Conservation (phyloP, 176 grass and related monocot species). For the Panicum miliaceum region DNA sequence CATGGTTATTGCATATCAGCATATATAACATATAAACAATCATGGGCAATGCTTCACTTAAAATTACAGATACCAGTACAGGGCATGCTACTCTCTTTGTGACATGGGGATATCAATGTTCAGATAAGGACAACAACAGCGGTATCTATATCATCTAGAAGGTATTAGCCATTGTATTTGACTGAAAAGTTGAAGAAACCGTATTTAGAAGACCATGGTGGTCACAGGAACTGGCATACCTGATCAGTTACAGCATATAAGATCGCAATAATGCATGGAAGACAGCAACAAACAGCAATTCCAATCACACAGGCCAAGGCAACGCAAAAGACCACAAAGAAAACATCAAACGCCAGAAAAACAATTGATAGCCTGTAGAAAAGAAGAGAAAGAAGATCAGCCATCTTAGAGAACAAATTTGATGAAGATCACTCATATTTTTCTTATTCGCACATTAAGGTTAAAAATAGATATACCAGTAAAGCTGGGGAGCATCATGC, state of each 20-base stretch:
- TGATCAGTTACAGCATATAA: slow-evolving; percentile 97
- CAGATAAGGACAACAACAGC: not conserved
- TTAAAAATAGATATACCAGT: slow-evolving; percentile 65
- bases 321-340: slow-evolving; percentile 98
- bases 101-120: not conserved
- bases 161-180: slow-evolving; percentile 11
- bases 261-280: slow-evolving; percentile 98
- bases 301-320: slow-evolving; percentile 92
- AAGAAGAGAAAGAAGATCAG: slow-evolving; percentile 27
- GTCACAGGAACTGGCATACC: slow-evolving; percentile 50
- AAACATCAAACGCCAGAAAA: slow-evolving; percentile 97
- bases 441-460: slow-evolving; percentile 7
- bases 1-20: not conserved
- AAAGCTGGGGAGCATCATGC: slow-evolving; percentile 84
- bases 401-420: slow-evolving; percentile 41
- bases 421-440: not conserved
- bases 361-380: slow-evolving; percentile 91
- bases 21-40: not conserved
- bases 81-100: not conserved
- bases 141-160: not conserved
- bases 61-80: not conserved
- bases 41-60: not conserved
- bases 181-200: not conserved
- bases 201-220: slow-evolving; percentile 19
- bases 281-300: slow-evolving; percentile 95